Conservation (phyloP, 805 yeast species). For the Saitoella complicata region DNA sequence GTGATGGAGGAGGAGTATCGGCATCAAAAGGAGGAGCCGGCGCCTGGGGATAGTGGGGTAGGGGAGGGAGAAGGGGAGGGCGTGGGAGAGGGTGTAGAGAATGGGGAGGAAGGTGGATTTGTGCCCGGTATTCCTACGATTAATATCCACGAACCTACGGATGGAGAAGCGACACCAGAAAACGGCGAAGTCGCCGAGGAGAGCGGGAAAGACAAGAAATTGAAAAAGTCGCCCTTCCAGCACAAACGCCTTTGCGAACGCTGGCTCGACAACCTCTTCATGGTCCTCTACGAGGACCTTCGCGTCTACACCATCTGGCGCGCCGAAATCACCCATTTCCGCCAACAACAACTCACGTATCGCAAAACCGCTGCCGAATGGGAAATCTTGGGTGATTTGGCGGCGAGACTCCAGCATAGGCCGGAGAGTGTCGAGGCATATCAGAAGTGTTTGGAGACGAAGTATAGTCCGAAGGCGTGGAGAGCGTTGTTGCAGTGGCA, state of each 20-base stretch:
- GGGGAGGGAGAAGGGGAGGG: background rate
- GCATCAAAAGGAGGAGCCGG: constrained; percentile 16
- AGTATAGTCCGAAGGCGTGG: constrained; percentile 71
- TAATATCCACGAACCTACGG: background rate
- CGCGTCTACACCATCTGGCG: constrained; percentile 79
- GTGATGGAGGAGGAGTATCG: constrained; percentile 65
- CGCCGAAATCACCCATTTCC: constrained; percentile 76
- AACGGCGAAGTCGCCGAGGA: constrained; percentile 5
- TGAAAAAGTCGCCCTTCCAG: constrained; percentile 14
- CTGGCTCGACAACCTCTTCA: constrained; percentile 64
- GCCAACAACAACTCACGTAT: constrained; percentile 69
- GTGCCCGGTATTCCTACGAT: background rate
- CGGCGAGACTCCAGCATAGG: constrained; percentile 67
- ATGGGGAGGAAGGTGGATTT: background rate
- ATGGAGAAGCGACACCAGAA: constrained; percentile 5
- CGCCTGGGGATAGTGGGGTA: too few species aligned
- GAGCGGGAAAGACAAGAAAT: background rate
- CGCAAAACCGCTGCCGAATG: constrained; percentile 72
- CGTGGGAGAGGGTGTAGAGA: background rate
- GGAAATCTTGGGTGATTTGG: constrained; percentile 80
- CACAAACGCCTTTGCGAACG: constrained; percentile 50
- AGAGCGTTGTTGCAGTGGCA: constrained; percentile 57
- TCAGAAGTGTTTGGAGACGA: constrained; percentile 45
- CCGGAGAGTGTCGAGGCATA: constrained; percentile 83
- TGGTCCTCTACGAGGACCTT: constrained; percentile 51